Base-by-base conservation (phyloP, 208 protist species). In the Trypanosoma grayi region DNA sequence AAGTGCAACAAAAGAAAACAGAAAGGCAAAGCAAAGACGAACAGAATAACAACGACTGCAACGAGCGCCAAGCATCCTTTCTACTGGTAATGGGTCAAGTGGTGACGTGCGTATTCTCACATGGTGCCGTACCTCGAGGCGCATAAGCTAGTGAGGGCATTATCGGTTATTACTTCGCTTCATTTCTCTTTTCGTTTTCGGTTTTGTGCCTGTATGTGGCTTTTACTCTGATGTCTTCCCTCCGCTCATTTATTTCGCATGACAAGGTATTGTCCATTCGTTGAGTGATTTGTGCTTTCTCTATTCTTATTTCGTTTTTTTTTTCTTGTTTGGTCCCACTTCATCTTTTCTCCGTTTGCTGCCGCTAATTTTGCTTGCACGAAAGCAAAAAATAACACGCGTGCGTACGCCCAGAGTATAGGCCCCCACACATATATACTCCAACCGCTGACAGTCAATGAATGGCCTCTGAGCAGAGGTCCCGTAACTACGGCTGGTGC, bases 371-470 rank as follows among this genome's bases (percentile, higher is more conserved):
- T 33, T 24, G 5, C 51, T 39, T n/a, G n/a, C n/a, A n/a, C n/a
- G n/a, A n/a, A n/a, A n/a, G n/a, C n/a, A n/a, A n/a, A n/a, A n/a
- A n/a, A n/a, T n/a, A n/a, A n/a, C n/a, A n/a, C n/a, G n/a, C n/a
- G n/a, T n/a, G n/a, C n/a, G n/a, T n/a, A n/a, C n/a, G n/a, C n/a
- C n/a, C n/a, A n/a, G n/a, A n/a, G n/a, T n/a, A n/a, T n/a, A n/a
- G n/a, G n/a, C n/a, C n/a, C n/a, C n/a, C n/a, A n/a, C n/a, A n/a
- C n/a, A n/a, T n/a, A n/a, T n/a, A n/a, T n/a, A n/a, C n/a, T n/a
- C n/a, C n/a, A n/a, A n/a, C n/a, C n/a, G 47, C 24, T 18, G 31
- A 5, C 18, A 25, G 22, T 72, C 31, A 72, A 72, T 72, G 66
- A 39, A 72, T 72, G 66, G 47, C 48, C n/a, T 52, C 25, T 65